Percentiles rank a stretch among this genome's conserved stretches.
Evolutionary conservation across 139 green algal species (phyloP).

Genomic region (Eudorina sp.): DNA sequence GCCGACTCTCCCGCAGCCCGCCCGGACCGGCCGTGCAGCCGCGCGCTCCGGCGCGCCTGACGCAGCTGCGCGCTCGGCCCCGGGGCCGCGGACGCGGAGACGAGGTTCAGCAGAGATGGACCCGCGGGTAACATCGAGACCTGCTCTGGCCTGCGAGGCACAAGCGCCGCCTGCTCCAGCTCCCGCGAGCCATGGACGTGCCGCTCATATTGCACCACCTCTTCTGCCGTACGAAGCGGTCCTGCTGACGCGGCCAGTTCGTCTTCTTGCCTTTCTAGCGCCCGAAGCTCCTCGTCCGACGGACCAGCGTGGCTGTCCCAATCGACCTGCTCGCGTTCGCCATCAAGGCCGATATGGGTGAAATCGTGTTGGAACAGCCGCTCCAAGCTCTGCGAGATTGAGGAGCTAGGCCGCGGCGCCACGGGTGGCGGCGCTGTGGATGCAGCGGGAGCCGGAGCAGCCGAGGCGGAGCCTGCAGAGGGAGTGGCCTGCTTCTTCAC

Average conservation of each 20-base stretch:
- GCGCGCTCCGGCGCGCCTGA: not conserved
- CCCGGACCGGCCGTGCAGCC: not conserved
- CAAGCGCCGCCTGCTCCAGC: not conserved
- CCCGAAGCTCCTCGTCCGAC: constrained; percentile 17
- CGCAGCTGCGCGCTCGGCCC: not conserved
- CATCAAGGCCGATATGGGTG: no score
- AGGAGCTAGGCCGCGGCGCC: not conserved
- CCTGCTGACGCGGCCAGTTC: no score
- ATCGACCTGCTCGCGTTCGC: no score
- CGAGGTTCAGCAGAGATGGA: constrained; percentile 24
- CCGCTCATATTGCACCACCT: not conserved
- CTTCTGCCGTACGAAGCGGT: not conserved
- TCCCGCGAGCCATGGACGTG: not conserved
- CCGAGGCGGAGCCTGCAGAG: not conserved
- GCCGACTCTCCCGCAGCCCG: not conserved
- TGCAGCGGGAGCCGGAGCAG: not conserved
- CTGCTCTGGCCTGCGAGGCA: not conserved
- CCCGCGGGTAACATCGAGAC: not conserved
- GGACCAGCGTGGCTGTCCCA: not conserved
- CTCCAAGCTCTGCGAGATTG: not conserved
- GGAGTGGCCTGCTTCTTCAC: not conserved
- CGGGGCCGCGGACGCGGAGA: not conserved
- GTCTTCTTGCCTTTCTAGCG: not conserved
- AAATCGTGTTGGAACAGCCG: not conserved
- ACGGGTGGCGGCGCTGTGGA: not conserved